These are phyloP conservation scores for Solanum tarapatanum DNA, from an alignment of 257 asterid genomes.

Conservation along the genomic window DNA sequence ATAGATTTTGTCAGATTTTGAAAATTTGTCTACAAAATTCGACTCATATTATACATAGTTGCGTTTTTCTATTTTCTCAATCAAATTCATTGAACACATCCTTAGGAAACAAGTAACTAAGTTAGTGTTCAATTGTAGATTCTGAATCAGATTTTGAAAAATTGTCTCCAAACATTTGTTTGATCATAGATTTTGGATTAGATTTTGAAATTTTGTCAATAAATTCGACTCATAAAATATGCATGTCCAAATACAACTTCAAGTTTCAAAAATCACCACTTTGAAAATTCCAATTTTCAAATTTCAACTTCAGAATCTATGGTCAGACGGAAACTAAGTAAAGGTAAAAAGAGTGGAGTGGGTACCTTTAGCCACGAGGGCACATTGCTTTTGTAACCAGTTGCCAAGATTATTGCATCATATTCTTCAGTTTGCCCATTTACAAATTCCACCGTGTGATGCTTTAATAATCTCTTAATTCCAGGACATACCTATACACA, in stretches of 20 bases:
- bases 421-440: slow-evolving; percentile 41
- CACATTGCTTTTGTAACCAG: slow-evolving; percentile 71
- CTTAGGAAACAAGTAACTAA: neutral
- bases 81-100: too few species aligned
- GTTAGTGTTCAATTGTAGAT: neutral
- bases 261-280: neutral
- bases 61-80: neutral
- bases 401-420: slow-evolving; percentile 58
- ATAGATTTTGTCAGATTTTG: neutral
- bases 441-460: slow-evolving; percentile 34
- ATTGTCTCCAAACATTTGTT: neutral
- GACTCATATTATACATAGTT: neutral
- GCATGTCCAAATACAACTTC: neutral
- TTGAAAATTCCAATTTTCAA: fast-evolving
- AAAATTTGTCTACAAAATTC: too few species aligned
- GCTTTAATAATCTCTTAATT: slow-evolving; percentile 28
- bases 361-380: slow-evolving; percentile 58
- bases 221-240: neutral
- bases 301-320: neutral
- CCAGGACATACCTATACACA: slow-evolving; percentile 39
- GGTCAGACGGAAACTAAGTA: fast-evolving
- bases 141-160: neutral
- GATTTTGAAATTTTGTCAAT: too few species aligned
- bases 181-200: neutral
- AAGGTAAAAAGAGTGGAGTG: neutral